phyloP scores from a whole-genome alignment of 108 stramenopile genomes.

The Phaeodactylum tricornutum region DNA sequence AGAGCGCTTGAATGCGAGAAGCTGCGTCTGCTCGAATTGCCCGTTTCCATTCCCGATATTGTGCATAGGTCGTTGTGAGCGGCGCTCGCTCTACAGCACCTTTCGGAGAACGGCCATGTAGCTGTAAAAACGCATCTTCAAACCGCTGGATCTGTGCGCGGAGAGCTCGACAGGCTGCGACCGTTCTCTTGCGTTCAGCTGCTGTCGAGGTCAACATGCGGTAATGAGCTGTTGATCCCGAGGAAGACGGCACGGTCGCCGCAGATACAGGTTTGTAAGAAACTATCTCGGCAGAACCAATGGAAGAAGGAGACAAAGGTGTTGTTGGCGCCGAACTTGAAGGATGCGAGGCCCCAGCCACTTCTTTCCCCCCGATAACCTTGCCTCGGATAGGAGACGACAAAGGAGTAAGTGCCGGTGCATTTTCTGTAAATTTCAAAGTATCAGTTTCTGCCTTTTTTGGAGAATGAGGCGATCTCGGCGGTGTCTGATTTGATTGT shows the following conservation, averaged over 20 bases:
- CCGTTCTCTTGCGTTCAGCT: conserved; percentile 75
- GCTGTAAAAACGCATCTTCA: conserved; percentile 70
- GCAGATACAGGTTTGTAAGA: conserved; percentile 28
- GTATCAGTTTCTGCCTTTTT: no score
- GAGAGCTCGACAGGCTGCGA: conserved; percentile 80
- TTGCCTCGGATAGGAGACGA: no score
- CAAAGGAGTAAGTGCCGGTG: no score
- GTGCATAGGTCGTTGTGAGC: conserved; percentile 77
- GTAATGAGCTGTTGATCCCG: conserved; percentile 39
- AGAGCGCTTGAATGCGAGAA: conserved; percentile 70
- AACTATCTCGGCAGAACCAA: conserved; percentile 21
- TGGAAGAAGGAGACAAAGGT: conserved; percentile 8
- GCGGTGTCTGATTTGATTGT: no score
- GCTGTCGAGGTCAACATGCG: conserved; percentile 79
- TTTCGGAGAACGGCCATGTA: conserved; percentile 72
- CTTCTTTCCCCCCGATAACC: no score
- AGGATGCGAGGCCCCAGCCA: neutral
- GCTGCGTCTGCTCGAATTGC: conserved; percentile 84
- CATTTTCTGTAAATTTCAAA: no score
- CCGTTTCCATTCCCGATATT: conserved; percentile 84
- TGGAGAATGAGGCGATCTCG: neutral
- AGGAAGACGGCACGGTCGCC: conserved; percentile 10
- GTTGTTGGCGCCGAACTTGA: neutral
- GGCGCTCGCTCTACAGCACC: conserved; percentile 77
- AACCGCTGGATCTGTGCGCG: conserved; percentile 81